Evolutionary conservation across 1,284 basidiomycete genomes (phyloP), one percentile per base, ranked within the genome.

Genomic region (Schizopora paradoxa): DNA sequence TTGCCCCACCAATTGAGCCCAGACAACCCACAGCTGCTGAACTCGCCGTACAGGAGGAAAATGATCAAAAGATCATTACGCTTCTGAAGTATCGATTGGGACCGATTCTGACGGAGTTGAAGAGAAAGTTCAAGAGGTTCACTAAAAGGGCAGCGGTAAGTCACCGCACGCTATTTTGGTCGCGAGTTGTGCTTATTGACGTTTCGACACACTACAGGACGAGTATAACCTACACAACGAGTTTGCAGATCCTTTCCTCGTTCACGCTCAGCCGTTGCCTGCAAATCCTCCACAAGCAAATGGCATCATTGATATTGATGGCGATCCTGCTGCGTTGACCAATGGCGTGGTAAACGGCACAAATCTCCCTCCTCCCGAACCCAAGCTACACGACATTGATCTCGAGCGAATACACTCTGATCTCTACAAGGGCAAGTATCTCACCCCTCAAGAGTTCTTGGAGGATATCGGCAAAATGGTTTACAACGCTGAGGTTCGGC

Each of bases 91-190:
- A 84, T 61, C 78, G 90, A 7, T 74, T 99, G 5, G 87, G 90
- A 0, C 88, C 90, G 0, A 86, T 98, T 40, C 67, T 98, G 31
- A 78, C 77, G 2, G 93, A 98, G 62, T 69, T 99, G 54, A 91
- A 91, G 68, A 81, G 91, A 61, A 94, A 95, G 67, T 95, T 89
- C 66, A 92, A 92, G 69, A 77, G 89, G 54, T 95, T 96, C 59
- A 89, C 82, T 0, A 88, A 92, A 61, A 71, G 78, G 33, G 87
- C 91, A 34, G 79, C 76, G 59, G 91, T 92, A 56, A 59, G 81
- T 73, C 27, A 35, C 21, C 37, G 39, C 4, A 39, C 27, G 45
- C 49, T 11, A 45, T 18, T 13, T 33, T 28, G 33, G 28, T 34
- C 27, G 6, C 26, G 14, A 43, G 33, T 39, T 46, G 10, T 13